Conservation (phyloP, 352 stramenopile genomes). For the Phytopythium boreale region DNA sequence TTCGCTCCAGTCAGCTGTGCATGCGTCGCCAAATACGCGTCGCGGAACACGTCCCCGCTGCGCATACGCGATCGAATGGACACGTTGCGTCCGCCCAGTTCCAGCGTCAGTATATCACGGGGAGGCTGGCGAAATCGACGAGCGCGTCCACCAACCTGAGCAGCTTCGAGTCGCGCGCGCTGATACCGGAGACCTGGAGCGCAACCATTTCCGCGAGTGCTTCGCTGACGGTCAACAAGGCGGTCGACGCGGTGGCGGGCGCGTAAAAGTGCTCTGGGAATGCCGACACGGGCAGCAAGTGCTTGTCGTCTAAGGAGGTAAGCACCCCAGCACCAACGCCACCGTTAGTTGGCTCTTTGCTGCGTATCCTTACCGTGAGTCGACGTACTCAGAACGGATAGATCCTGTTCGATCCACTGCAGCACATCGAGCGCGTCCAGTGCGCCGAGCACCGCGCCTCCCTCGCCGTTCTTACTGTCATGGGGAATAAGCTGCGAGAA, state of each 20-base stretch:
- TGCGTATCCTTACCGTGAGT: no score
- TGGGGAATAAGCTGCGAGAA: background rate
- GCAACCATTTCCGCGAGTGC: conserved; percentile 31
- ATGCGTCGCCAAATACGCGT: conserved; percentile 24
- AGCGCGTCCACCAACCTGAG: background rate
- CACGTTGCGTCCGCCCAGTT: background rate
- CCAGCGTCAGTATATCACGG: background rate
- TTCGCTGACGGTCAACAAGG: conserved; percentile 21
- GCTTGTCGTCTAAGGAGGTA: conserved; percentile 4
- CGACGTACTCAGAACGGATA: conserved; percentile 52
- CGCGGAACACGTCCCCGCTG: conserved; percentile 20
- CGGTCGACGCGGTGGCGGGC: conserved; percentile 16
- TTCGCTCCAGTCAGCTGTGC: background rate
- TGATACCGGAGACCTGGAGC: conserved; percentile 26
- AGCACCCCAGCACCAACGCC: background rate
- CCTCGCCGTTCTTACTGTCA: conserved; percentile 11
- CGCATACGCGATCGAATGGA: background rate
- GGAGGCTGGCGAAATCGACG: no score
- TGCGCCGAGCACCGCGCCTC: conserved; percentile 33
- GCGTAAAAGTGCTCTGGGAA: conserved; percentile 52
- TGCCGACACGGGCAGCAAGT: conserved; percentile 19
- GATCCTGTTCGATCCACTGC: conserved; percentile 52
- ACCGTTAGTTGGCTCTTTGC: background rate
- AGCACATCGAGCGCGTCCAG: conserved; percentile 44
- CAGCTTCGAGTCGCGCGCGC: conserved; percentile 8